Evolutionary conservation across 2,329 filamentous ascomycete species (phyloP).

Genomic region (Fusarium siculi): DNA sequence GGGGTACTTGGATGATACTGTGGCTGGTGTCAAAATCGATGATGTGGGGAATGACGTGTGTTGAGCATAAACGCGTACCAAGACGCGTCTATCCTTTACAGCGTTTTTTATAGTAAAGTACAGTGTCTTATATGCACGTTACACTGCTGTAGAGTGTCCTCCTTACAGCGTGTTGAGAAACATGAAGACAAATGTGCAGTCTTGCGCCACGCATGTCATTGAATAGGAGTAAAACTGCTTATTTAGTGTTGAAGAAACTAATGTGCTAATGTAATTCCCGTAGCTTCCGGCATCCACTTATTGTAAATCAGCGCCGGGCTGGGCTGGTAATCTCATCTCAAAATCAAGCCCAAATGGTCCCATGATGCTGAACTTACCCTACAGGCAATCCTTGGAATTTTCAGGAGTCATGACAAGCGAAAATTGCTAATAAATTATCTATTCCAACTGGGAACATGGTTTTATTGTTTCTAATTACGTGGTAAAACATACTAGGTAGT

Average conservation of each 20-base stretch:
- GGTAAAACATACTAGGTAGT: too few relatives aligned
- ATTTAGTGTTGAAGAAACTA: not conserved
- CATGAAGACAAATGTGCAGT: not conserved
- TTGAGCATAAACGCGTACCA: slow-evolving; percentile 27
- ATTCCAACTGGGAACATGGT: accelerated
- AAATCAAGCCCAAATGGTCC: slow-evolving; percentile 15
- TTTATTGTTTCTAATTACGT: accelerated
- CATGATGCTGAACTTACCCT: slow-evolving; percentile 25
- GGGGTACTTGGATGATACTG: slow-evolving; percentile 26
- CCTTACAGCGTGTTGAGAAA: not conserved
- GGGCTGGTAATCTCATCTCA: slow-evolving; percentile 25
- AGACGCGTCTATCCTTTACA: slow-evolving; percentile 18
- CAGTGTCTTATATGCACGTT: not conserved
- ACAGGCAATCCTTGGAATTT: not conserved
- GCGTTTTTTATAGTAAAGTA: too few relatives aligned
- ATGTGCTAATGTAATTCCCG: slow-evolving; percentile 14
- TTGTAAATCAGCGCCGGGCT: slow-evolving; percentile 19
- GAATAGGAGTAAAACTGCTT: not conserved
- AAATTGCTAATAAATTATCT: not conserved
- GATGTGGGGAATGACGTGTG: slow-evolving; percentile 37
- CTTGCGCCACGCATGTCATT: slow-evolving; percentile 11
- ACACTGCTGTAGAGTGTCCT: not conserved
- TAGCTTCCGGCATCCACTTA: slow-evolving; percentile 35
- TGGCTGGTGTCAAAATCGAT: slow-evolving; percentile 26
- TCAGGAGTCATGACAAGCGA: not conserved